These are phyloP conservation scores for Fusarium guadeloupense DNA, from an alignment of 2,329 filamentous ascomycete species.

Conservation along the genomic window DNA sequence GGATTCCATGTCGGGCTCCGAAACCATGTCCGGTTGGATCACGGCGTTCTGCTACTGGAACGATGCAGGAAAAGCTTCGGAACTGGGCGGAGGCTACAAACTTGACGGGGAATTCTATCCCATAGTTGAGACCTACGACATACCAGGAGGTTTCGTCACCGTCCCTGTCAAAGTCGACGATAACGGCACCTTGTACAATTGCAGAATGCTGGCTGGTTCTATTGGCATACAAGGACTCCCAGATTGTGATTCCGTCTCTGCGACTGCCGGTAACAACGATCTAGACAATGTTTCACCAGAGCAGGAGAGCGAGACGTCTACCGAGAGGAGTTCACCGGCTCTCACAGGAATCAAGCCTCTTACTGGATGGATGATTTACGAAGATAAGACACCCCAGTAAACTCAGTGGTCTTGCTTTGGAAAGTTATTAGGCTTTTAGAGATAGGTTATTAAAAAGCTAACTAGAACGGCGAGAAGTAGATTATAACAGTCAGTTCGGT, in stretches of 20 bases:
- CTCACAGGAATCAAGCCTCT: not conserved
- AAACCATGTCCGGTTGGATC: conserved; percentile 25
- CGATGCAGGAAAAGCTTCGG: not conserved
- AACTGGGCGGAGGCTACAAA: no score
- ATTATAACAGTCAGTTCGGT: no score
- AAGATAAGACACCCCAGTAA: no score
- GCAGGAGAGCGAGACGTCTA: no score
- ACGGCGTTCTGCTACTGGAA: conserved; percentile 32
- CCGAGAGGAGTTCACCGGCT: no score
- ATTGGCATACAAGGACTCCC: conserved; percentile 4
- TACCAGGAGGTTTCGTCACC: conserved; percentile 15
- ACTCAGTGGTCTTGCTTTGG: no score
- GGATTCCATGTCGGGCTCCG: not conserved
- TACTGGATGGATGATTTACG: not conserved
- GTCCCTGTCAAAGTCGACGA: conserved; percentile 26
- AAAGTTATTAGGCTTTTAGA: not conserved
- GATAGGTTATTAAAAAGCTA: no score
- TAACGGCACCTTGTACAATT: not conserved
- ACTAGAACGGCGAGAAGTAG: no score
- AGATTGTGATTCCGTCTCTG: not conserved
- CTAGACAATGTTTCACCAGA: no score
- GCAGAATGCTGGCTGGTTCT: conserved; percentile 30
- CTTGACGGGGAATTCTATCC: conserved; percentile 7
- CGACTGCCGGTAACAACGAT: no score
- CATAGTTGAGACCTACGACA: not conserved